Percentiles rank a stretch among this genome's conserved stretches.
These are phyloP conservation scores for Moelleriella libera DNA, from an alignment of 2,329 filamentous ascomycete genomes.

Conservation along the genomic window DNA sequence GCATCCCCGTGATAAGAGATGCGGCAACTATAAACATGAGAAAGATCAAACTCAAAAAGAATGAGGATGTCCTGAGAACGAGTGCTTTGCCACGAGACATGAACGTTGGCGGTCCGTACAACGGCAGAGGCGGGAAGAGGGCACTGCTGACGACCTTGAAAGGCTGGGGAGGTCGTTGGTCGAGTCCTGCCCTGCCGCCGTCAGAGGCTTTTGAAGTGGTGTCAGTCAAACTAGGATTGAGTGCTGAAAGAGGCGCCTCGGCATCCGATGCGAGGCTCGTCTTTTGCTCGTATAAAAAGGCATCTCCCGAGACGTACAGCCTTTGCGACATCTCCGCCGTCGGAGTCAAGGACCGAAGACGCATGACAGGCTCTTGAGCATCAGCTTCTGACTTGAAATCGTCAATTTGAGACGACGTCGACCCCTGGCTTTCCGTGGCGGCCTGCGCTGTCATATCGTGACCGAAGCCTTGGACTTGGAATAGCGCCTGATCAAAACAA, in stretches of 20 bases:
- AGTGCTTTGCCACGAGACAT: constrained; percentile 51
- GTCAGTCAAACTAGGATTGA: background rate
- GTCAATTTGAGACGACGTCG: background rate
- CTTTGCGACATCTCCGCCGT: background rate
- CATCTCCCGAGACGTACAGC: background rate
- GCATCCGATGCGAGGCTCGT: background rate
- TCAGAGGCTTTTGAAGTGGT: background rate
- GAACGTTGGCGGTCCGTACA: constrained; percentile 62
- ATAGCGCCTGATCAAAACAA: too few relatives aligned
- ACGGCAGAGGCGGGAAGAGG: constrained; percentile 69
- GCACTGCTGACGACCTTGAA: constrained; percentile 42
- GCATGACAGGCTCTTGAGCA: background rate
- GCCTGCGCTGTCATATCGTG: background rate
- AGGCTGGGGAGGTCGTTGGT: background rate
- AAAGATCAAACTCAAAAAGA: constrained; percentile 65
- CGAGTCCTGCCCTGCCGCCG: background rate
- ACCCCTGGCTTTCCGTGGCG: background rate
- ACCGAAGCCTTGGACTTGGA: too few relatives aligned
- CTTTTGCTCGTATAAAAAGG: background rate
- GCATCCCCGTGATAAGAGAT: constrained; percentile 54
- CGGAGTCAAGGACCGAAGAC: background rate
- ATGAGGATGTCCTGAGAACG: constrained; percentile 52
- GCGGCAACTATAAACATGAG: constrained; percentile 63
- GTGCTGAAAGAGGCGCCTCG: background rate
- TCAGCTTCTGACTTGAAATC: background rate